These are phyloP conservation scores for Claviceps spartinae DNA, from an alignment of 2,329 filamentous ascomycete species.

Conservation along the genomic window DNA sequence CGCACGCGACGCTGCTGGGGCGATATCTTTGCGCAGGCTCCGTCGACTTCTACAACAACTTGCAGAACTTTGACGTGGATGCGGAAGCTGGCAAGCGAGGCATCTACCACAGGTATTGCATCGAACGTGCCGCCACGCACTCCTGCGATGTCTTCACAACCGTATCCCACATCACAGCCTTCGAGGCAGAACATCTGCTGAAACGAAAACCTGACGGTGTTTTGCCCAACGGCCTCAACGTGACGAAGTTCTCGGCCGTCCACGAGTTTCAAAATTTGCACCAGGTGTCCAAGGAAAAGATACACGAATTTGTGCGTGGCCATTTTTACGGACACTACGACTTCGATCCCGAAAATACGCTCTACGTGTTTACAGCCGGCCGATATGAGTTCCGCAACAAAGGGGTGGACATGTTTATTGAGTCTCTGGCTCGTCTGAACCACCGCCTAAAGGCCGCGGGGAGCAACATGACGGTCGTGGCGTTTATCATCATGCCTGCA, in stretches of 20 bases:
- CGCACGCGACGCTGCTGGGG: slow-evolving; percentile 87
- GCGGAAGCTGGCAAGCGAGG: slow-evolving; percentile 93
- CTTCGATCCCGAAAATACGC: slow-evolving; percentile 89
- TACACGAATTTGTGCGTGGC: slow-evolving; percentile 92
- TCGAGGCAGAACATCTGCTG: slow-evolving; percentile 91
- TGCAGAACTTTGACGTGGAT: slow-evolving; percentile 93
- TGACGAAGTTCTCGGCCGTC: slow-evolving; percentile 91
- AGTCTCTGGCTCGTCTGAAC: slow-evolving; percentile 86
- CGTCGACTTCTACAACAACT: slow-evolving; percentile 98
- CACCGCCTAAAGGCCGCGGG: slow-evolving; percentile 75
- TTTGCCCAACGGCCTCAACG: slow-evolving; percentile 89
- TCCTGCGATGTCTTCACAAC: slow-evolving; percentile 95
- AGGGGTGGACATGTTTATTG: slow-evolving; percentile 98
- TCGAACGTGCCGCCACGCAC: slow-evolving; percentile 87
- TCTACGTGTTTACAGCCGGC: slow-evolving; percentile 95
- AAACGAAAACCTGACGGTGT: slow-evolving; percentile 97
- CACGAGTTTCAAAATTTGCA: slow-evolving; percentile 99
- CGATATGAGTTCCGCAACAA: slow-evolving; percentile 98
- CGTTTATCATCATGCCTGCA: slow-evolving; percentile 97
- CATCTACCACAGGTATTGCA: slow-evolving; percentile 97
- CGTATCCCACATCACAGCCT: slow-evolving; percentile 95
- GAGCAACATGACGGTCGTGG: slow-evolving; percentile 87
- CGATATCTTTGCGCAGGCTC: slow-evolving; percentile 94
- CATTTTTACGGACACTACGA: slow-evolving; percentile 99
- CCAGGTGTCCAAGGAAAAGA: slow-evolving; percentile 92